Evolutionary conservation across 2,329 filamentous ascomycete species (phyloP), one percentile per base, ranked within the genome.

Genomic region (Hypoxylon sp.): DNA sequence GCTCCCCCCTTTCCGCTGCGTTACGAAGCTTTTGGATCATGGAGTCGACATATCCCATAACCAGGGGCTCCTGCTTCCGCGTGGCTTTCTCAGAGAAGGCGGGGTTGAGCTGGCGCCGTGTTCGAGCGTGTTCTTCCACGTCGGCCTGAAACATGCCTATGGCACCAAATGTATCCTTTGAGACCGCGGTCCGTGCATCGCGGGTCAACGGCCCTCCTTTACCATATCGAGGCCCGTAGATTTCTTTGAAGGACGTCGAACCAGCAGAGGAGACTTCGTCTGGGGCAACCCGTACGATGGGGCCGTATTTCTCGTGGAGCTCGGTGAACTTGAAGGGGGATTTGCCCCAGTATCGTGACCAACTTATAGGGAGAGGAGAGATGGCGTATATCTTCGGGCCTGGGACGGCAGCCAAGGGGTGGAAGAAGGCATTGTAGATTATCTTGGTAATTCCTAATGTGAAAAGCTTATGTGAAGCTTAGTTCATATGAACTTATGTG

Each of bases 241-340:
- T 80, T 9, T 80, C 79, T 59, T 78, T 78, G 76, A 78, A 81
- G 3, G 75, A 77, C 11, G 74, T 55, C 1, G 75, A 37, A 1
- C 74, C 75, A n/a, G 76, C 76, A 58, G 80, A 82, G 3, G 79
- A 78, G 10, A 84, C 75, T n/a, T 78, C 73, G 33, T 78, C 77
- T 0, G 82, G 81, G 0, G 73, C 74, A 14, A 80, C 75, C 2
- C 82, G 79, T 13, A 84, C 75, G 3, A 82, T 75, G 42, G 72
- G 59, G n/a, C 89, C 90, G 59, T 80, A 80, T 39, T 76, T 72
- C 39, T 76, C 70, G 63, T 80, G 79, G 13, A 80, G 70, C 9
- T 72, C 67, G 35, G 59, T 58, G 46, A 72, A 63, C 31, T 35
- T 64, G 31, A 64, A 67, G 1, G 66, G 70, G 1, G 48, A 31